phyloP scores from a whole-genome alignment of 2,329 filamentous ascomycete species.

The Fusarium sp. region DNA sequence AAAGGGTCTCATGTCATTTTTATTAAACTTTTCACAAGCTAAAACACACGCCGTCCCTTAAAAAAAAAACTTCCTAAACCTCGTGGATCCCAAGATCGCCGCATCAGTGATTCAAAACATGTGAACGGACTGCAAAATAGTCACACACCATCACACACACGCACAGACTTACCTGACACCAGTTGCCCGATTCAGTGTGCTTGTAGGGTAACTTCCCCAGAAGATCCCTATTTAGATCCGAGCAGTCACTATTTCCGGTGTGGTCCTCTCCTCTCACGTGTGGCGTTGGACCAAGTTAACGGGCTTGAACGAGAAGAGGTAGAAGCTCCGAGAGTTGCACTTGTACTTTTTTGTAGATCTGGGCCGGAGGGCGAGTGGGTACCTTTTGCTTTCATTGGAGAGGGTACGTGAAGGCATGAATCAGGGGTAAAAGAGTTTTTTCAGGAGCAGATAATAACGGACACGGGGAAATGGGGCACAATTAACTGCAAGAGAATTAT shows the following conservation, averaged over 20 bases:
- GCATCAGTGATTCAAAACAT: constrained; percentile 2
- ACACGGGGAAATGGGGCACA: neutral
- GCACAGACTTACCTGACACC: neutral
- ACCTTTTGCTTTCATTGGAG: neutral
- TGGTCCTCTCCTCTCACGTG: neutral
- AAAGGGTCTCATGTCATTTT: neutral
- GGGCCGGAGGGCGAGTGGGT: neutral
- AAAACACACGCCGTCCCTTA: neutral
- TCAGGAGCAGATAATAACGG: neutral
- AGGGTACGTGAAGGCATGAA: neutral
- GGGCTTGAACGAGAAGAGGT: neutral
- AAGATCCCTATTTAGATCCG: neutral
- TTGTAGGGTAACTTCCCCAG: neutral
- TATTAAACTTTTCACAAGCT: neutral
- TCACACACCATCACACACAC: constrained; percentile 1
- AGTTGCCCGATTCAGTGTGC: neutral
- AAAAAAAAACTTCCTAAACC: neutral
- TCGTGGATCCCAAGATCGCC: neutral
- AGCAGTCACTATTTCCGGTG: neutral
- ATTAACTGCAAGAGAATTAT: neutral
- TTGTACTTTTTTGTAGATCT: neutral
- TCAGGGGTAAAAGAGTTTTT: neutral
- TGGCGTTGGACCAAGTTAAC: neutral
- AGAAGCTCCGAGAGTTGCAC: neutral
- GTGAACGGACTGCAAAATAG: neutral